phyloP scores from a whole-genome alignment of 2,329 filamentous ascomycete species.

The Penicillium hordei region DNA sequence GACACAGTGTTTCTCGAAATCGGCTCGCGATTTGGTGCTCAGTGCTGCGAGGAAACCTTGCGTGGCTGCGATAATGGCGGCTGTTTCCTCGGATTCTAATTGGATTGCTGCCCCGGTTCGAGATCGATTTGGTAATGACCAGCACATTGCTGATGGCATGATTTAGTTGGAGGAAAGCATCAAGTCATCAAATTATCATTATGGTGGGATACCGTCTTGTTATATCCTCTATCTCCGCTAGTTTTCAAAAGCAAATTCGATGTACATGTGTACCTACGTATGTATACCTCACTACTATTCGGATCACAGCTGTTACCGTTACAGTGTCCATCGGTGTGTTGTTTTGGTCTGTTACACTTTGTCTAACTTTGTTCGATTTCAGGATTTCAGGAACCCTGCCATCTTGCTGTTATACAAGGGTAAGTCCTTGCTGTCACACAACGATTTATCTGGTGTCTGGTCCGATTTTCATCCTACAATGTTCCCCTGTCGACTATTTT shows the following conservation, averaged over 20 bases:
- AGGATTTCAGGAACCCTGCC: not conserved
- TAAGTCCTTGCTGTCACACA: not conserved
- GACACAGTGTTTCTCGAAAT: slow-evolving; percentile 38
- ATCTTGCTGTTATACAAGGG: not conserved
- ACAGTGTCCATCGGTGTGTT: not conserved
- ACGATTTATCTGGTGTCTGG: not conserved
- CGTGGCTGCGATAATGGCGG: slow-evolving; percentile 30
- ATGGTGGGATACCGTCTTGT: not conserved
- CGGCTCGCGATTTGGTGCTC: slow-evolving; percentile 30
- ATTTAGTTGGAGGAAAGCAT: not conserved
- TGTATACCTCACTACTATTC: not conserved
- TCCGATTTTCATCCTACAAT: not conserved
- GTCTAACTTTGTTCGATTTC: not conserved
- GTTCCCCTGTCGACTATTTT: not conserved
- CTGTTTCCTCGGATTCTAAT: slow-evolving; percentile 15
- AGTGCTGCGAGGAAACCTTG: slow-evolving; percentile 34
- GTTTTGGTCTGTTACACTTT: not conserved
- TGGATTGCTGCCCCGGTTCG: not conserved
- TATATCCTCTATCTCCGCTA: not conserved
- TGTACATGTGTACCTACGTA: not conserved
- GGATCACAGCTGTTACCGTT: slow-evolving; percentile 4
- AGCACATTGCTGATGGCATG: slow-evolving; percentile 15
- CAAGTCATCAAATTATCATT: not conserved
- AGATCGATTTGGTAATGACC: slow-evolving; percentile 8
- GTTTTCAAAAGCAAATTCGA: not conserved